phyloP scores from a whole-genome alignment of 768 basidiomycete species.

The Lyophyllum shimeji region DNA sequence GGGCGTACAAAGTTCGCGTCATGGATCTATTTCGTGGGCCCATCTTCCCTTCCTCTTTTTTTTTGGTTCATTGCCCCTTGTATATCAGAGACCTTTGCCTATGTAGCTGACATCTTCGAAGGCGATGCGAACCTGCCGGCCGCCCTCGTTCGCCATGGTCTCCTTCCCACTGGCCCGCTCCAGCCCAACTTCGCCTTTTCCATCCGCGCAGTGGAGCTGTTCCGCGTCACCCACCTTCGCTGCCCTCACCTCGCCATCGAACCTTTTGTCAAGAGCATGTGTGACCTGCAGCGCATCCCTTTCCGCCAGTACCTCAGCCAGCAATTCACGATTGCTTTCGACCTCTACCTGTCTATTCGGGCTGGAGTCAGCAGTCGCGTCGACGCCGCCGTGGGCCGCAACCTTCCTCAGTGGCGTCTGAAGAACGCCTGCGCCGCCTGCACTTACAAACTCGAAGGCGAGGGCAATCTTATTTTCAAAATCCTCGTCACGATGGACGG shows the following conservation, averaged over 20 bases:
- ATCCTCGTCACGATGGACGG: conserved; percentile 26
- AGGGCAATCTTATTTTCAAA: conserved; percentile 17
- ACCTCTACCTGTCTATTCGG: conserved; percentile 23
- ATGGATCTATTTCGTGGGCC: too few relatives aligned
- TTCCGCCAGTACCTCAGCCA: conserved; percentile 17
- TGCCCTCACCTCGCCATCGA: conserved; percentile 27
- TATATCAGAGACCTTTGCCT: too few relatives aligned
- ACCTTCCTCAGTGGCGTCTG: conserved; percentile 23
- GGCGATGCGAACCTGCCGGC: not conserved
- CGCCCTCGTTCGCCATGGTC: conserved; percentile 20
- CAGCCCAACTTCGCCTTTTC: conserved; percentile 18
- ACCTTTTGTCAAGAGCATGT: conserved; percentile 26
- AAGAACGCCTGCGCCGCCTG: conserved; percentile 26
- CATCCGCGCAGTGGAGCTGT: conserved; percentile 22
- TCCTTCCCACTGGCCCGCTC: conserved; percentile 25
- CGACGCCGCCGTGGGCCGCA: conserved; percentile 17
- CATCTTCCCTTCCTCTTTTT: too few relatives aligned
- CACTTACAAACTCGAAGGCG: conserved; percentile 23
- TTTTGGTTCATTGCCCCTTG: too few relatives aligned
- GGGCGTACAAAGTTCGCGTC: too few relatives aligned
- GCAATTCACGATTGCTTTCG: conserved; percentile 25
- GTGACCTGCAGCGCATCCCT: conserved; percentile 25
- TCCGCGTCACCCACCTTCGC: conserved; percentile 13
- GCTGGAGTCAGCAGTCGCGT: conserved; percentile 14
- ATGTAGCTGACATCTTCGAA: too few relatives aligned